phyloP scores from a whole-genome alignment of 768 basidiomycete genomes.

The Phylloporus rhodoxanthus region DNA sequence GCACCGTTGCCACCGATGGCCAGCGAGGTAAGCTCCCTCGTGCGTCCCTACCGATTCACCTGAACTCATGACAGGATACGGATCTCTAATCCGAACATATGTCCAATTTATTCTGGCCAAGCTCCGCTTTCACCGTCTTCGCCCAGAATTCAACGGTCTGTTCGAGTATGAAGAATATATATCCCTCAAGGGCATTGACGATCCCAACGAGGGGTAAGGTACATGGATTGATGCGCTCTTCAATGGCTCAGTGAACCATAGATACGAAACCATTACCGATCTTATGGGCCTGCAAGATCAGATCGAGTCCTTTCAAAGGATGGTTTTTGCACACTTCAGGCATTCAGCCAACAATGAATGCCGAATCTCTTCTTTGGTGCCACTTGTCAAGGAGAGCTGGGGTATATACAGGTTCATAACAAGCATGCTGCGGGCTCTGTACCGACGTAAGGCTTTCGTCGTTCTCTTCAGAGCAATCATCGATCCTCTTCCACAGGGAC shows the following conservation, averaged over 20 bases:
- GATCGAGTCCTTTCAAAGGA: constrained; percentile 97
- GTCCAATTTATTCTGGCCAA: constrained; percentile 95
- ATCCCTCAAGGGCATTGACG: constrained; percentile 93
- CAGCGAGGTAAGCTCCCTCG: constrained; percentile 51
- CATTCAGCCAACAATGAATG: constrained; percentile 94
- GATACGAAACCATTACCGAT: constrained; percentile 96
- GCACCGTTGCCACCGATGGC: constrained; percentile 78
- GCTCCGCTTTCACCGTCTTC: constrained; percentile 88
- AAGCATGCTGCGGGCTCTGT: constrained; percentile 97
- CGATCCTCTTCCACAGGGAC: constrained; percentile 54
- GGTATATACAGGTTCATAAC: constrained; percentile 99
- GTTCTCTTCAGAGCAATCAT: not conserved
- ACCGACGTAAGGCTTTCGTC: constrained; percentile 59
- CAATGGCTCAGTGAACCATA: constrained; percentile 29
- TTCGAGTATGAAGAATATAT: constrained; percentile 99
- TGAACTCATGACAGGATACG: constrained; percentile 61
- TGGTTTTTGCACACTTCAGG: constrained; percentile 92
- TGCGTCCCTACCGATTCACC: not conserved
- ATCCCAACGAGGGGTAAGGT: constrained; percentile 95
- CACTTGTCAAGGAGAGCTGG: constrained; percentile 98
- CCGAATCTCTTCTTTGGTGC: constrained; percentile 91
- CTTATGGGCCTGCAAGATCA: constrained; percentile 98
- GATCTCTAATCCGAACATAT: constrained; percentile 88
- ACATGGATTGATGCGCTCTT: constrained; percentile 1
- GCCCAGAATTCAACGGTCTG: constrained; percentile 96